A percentile compares a stretch with the other conserved stretches of the same genome.
Conservation (phyloP, 2,329 filamentous ascomycete species). For the Neofusicoccum parvum region DNA sequence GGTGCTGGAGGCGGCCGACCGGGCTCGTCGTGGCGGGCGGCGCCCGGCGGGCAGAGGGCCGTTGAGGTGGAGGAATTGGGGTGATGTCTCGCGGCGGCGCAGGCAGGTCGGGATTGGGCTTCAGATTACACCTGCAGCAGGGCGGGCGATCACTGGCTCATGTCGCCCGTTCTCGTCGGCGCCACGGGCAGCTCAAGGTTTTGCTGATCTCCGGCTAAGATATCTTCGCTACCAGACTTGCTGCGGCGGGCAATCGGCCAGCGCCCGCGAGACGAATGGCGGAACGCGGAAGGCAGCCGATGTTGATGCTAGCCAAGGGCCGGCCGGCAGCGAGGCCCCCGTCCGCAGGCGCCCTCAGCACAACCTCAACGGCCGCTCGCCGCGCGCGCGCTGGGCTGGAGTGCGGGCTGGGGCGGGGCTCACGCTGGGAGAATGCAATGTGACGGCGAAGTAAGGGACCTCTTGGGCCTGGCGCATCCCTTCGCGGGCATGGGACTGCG, state of each 20-base stretch:
- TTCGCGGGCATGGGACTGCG: constrained; percentile 7
- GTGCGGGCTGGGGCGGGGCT: not conserved
- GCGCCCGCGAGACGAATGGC: constrained; percentile 7
- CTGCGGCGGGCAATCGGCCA: constrained; percentile 2
- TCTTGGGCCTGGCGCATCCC: constrained; percentile 17
- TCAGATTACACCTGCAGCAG: constrained; percentile 5
- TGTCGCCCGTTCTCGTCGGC: constrained; percentile 16
- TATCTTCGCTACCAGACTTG: constrained; percentile 19
- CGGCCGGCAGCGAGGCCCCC: not conserved
- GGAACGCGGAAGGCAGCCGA: constrained; percentile 13
- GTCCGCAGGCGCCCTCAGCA: not conserved
- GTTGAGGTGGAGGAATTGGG: not conserved
- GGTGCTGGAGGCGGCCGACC: constrained; percentile 2
- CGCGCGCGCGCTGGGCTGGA: not conserved
- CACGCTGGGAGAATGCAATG: constrained; percentile 12
- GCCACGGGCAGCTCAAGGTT: constrained; percentile 17
- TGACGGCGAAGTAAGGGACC: constrained; percentile 20
- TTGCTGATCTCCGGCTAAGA: constrained; percentile 20
- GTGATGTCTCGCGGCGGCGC: not conserved
- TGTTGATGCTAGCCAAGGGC: not conserved
- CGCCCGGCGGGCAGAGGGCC: not conserved
- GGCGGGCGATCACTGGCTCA: constrained; percentile 12
- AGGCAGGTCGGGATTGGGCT: not conserved
- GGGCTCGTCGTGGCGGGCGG: not conserved
- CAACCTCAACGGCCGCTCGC: constrained; percentile 7